Base-by-base conservation (phyloP, 768 basidiomycete genomes). In the Tylopilus cervinicoccineus region DNA sequence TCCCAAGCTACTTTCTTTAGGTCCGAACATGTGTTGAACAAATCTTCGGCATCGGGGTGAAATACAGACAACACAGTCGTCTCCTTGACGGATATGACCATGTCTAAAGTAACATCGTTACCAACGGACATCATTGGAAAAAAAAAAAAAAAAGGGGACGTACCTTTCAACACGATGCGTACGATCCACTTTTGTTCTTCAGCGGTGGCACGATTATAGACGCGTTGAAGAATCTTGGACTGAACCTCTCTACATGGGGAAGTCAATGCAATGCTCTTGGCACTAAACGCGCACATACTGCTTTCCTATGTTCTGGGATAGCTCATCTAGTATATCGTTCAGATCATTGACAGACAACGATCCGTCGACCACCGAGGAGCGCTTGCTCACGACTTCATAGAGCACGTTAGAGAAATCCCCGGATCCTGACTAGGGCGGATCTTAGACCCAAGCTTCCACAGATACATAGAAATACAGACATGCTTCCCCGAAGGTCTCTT, bases 1-100 rank as follows among this genome's bases (percentile, higher is more conserved):
- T 86, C 85, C 84, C 87, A 97, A 27, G 83, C 85, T 4, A 99
- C 90, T 49, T 89, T 88, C 72, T 94, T 94, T 38, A 98, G 73
- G 66, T 98, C 94, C 0, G 94, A 97, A 63, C 93, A 97, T 1
- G 93, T 93, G 63, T 97, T 97, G 72, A 90, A 99, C 8, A 96
- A 69, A 62, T 92, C 89, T 52, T 90, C 85, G 0, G 95, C 94
- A 57, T 98, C 93, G 0, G 91, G 88, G 67, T 99, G 96, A 59
- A 97, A 92, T 7, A 92, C 85, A 0, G 83, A 71, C 54, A 99
- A 84, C 1, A 98, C 86, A 0, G 93, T 93, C 11, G 87, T 93
- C 66, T 98, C 96, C 68, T 95, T 90, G 42, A 96, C 87, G 1
- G 86, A 88, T 49, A 97, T 94, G 38, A 81, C 77, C 76, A 98